Evolutionary conservation across 768 basidiomycete species (phyloP).

Genomic region (Boletales sp.): DNA sequence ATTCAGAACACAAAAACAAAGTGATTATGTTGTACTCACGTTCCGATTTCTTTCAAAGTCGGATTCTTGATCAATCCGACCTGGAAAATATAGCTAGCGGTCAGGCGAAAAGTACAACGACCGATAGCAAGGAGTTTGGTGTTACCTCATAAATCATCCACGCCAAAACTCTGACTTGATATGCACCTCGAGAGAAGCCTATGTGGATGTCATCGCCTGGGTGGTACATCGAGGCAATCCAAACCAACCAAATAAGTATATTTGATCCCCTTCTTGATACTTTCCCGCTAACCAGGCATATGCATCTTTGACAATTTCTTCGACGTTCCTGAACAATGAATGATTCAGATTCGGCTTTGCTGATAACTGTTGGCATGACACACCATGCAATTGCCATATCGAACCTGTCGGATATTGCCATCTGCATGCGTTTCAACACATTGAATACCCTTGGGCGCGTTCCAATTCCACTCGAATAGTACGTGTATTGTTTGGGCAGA

Average conservation of each 20-base stretch:
- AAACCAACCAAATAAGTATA: background rate
- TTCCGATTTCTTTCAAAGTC: slow-evolving; percentile 27
- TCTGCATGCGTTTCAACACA: slow-evolving; percentile 15
- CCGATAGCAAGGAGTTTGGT: too few relatives aligned
- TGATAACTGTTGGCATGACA: background rate
- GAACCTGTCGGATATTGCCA: slow-evolving; percentile 17
- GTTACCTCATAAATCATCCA: background rate
- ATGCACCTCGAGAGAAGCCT: too few relatives aligned
- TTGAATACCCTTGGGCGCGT: slow-evolving; percentile 28
- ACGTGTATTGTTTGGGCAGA: slow-evolving; percentile 26
- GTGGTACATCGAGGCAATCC: background rate
- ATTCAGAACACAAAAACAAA: background rate
- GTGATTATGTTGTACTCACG: slow-evolving; percentile 1
- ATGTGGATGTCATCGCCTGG: background rate
- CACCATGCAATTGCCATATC: background rate
- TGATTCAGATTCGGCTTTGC: background rate
- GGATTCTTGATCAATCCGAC: slow-evolving; percentile 28
- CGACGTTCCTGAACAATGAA: slow-evolving; percentile 27
- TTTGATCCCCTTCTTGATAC: too few relatives aligned
- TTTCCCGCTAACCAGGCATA: too few relatives aligned
- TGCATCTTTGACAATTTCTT: slow-evolving; percentile 13
- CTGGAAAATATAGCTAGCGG: slow-evolving; percentile 8
- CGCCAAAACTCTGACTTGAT: too few relatives aligned
- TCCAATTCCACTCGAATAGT: slow-evolving; percentile 36
- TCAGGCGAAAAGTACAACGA: too few relatives aligned